Conservation (phyloP, 306 rosid species). For the Castanea mollissima region DNA sequence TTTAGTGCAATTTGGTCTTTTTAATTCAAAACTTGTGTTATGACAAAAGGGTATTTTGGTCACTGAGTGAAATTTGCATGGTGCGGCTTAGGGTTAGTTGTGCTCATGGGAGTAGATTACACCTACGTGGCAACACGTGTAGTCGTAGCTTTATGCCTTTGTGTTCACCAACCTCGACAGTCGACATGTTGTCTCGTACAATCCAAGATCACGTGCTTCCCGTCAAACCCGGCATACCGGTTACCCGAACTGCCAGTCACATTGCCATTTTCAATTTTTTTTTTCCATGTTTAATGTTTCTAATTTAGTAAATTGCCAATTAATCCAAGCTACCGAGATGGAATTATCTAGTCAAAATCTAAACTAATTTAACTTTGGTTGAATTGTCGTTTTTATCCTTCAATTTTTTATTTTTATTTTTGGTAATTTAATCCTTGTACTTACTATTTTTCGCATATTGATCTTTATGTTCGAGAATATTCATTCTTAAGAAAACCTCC, state of each 20-base stretch:
- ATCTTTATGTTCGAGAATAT: too few relatives aligned
- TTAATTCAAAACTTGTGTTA: background rate
- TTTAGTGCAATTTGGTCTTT: background rate
- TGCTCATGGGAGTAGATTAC: background rate
- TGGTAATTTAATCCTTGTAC: too few relatives aligned
- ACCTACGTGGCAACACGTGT: constrained; percentile 12
- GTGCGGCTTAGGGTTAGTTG: background rate
- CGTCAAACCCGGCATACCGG: background rate
- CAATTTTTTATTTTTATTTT: too few relatives aligned
- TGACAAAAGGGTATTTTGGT: background rate
- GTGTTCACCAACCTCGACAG: background rate
- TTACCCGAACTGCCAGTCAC: background rate
- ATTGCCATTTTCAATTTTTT: background rate
- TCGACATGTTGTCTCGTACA: too few relatives aligned
- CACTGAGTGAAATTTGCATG: background rate
- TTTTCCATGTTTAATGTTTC: background rate
- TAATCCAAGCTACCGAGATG: too few relatives aligned
- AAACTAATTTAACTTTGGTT: too few relatives aligned
- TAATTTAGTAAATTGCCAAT: too few relatives aligned
- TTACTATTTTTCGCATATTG: too few relatives aligned
- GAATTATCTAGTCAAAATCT: too few relatives aligned
- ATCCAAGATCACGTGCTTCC: background rate
- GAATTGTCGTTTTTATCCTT: too few relatives aligned
- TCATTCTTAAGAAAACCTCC: too few relatives aligned
- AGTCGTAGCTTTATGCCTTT: background rate